Base-by-base conservation (phyloP, 345 rosid genomes). In the Aurinia saxatilis region DNA sequence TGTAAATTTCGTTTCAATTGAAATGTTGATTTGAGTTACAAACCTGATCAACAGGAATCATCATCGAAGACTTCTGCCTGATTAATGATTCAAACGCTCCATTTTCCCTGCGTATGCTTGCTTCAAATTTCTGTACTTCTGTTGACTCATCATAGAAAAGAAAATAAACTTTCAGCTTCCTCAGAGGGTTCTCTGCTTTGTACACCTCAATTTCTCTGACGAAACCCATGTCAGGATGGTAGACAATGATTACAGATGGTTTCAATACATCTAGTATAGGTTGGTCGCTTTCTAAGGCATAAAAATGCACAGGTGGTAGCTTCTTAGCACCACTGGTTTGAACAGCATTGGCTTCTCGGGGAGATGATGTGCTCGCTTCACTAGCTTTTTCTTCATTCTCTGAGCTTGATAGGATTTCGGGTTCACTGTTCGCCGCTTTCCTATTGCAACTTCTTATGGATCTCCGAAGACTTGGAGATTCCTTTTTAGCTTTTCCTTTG, bases 31-130 rank as follows among this genome's bases (percentile, higher is more conserved):
- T 36, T 50, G 60, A 61, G 60, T 46, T 54, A 10, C 63, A 60
- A 63, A 90, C 96, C 95, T 90, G 97, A 75, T 93, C 84, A 23
- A 93, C 88, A 42, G 97, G 95, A 69, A 93, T 90, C 84, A 90
- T 85, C 99, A 93, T 93, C 80, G 79, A 8, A 16, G 99, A 87
- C 68, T 93, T 93, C 80, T 87, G 99, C 75, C 97, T 77, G 75
- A 93, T 90, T 79, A 93, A 66, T 40, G 99, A 85, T 71, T 93
- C 99, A 77, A 90, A 93, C 10, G 99, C 97, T 61, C 85, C 85
- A 76, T 93, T 87, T 73, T 93, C 97, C 67, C 87, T 82, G 21
- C 86, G 87, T 44, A 93, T 90, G 64, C 96, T 85, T 59, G 99
- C 97, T 77, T 93, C 97, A 53, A 93, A 93, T 76, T 90, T 93